phyloP scores from a whole-genome alignment of 176 grass and related monocot genomes.

The Cocos nucifera region DNA sequence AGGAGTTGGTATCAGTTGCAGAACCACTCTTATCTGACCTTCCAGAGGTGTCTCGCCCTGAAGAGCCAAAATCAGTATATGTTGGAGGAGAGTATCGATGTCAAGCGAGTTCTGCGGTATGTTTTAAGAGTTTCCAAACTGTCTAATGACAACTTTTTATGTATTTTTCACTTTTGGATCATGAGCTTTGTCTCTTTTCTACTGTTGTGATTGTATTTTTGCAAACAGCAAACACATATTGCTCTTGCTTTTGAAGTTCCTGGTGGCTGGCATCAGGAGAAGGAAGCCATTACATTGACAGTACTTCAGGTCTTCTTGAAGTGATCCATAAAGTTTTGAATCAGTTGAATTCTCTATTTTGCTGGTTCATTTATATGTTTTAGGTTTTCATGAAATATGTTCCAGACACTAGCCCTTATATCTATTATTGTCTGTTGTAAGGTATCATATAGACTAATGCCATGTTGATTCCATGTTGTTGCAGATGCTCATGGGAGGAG shows the following conservation, averaged over 20 bases:
- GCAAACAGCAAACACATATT: constrained; percentile 42
- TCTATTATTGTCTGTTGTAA: too few relatives aligned
- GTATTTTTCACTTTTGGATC: not conserved
- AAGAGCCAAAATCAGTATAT: constrained; percentile 59
- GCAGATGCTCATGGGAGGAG: constrained; percentile 93
- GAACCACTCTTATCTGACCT: constrained; percentile 60
- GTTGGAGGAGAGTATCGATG: constrained; percentile 66
- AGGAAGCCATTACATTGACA: constrained; percentile 49
- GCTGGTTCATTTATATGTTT: too few relatives aligned
- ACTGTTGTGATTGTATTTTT: not conserved
- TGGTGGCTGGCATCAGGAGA: constrained; percentile 64
- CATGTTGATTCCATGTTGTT: constrained; percentile 6
- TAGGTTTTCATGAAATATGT: too few relatives aligned
- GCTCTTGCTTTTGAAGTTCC: constrained; percentile 83
- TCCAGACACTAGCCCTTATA: too few relatives aligned
- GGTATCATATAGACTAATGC: too few relatives aligned
- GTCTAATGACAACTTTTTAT: constrained; percentile 5
- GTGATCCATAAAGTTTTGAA: constrained; percentile 8
- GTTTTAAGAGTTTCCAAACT: constrained; percentile 13
- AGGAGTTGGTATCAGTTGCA: constrained; percentile 53
- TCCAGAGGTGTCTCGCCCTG: constrained; percentile 31
- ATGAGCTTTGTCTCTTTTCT: too few relatives aligned
- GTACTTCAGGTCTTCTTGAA: constrained; percentile 62
- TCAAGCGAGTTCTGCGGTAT: constrained; percentile 59
- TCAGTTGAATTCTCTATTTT: not conserved